Conservation (phyloP, 2,329 filamentous ascomycete species). For the Alternaria tenuissima region DNA sequence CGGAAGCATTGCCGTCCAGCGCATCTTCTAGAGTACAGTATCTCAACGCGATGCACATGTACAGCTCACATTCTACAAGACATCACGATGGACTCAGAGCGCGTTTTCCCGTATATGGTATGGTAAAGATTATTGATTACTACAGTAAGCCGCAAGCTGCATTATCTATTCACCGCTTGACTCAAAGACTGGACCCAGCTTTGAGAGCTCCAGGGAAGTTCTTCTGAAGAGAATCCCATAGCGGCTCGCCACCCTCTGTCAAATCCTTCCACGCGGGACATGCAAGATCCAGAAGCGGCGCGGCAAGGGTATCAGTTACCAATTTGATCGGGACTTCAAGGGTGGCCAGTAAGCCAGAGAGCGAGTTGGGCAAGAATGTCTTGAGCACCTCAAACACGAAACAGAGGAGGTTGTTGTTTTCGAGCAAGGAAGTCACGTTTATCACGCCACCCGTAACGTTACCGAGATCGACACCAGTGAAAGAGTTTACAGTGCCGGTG, state of each 20-base stretch:
- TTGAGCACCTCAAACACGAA: conserved; percentile 48
- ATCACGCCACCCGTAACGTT: conserved; percentile 38
- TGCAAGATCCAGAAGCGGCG: conserved; percentile 30
- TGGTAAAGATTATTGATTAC: background rate
- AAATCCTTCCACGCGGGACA: conserved; percentile 39
- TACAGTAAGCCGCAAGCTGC: background rate
- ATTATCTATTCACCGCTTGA: background rate
- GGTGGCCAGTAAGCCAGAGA: conserved; percentile 38
- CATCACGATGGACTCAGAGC: background rate
- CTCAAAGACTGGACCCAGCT: conserved; percentile 15
- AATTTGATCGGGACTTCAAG: conserved; percentile 33
- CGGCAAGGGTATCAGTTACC: conserved; percentile 26
- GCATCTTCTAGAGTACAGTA: background rate
- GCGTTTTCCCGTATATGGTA: background rate
- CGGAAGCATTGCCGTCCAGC: background rate
- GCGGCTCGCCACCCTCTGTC: conserved; percentile 19
- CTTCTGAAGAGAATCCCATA: conserved; percentile 29
- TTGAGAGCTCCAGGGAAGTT: conserved; percentile 20
- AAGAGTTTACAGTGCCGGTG: conserved; percentile 60
- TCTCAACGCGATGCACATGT: background rate
- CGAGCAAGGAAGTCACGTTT: conserved; percentile 39
- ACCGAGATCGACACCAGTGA: conserved; percentile 54
- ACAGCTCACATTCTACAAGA: background rate
- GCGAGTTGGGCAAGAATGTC: conserved; percentile 46
- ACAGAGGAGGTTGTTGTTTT: conserved; percentile 52